Base-by-base conservation (phyloP, 176 grass and related monocot genomes). In the Avena sativa region DNA sequence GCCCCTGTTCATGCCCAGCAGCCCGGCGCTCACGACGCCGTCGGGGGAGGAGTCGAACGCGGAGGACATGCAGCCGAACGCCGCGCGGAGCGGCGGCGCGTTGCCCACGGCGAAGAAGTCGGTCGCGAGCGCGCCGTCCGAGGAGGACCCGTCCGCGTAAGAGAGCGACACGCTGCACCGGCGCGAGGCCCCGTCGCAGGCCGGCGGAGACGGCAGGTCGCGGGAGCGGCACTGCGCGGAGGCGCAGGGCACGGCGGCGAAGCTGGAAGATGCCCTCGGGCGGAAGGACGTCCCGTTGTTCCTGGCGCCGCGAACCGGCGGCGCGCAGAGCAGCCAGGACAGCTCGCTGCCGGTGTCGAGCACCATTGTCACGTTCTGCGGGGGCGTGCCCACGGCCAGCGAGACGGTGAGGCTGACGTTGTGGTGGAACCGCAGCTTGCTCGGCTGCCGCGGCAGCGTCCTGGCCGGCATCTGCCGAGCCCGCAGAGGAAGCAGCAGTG, bases 261-360 rank as follows among this genome's bases (percentile, higher is more conserved):
- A 95, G 75, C 81, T 94, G 23, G 87, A 8, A 25, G 96, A 98
- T 40, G 82, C 80, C 53, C 38, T 20, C 1, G 90, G 88, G 0
- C 76, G 81, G 62, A 94, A 98, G 9, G 88, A 25, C 68, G 16
- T 78, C 66, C 73, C 79, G 38, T 4, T 21, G 46, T 16, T 1
- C 44, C 1, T 74, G 69, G 11, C 21, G 20, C 47, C 57, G 43
- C 59, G 4, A 66, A 40, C 17, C 12, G 49, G 52, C 11, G 65
- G 52, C 11, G 65, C 52, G 81, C 93, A 98, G 70, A 91, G 92
- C 14, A 98, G 87, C 96, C 96, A 98, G 10, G 96, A 94, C 10
- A 98, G 96, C 93, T 98, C 96, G 82, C 96, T 98, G 36, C 96
- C 96, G 8, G 96, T 98, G 87, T 98, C 96, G 55, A 98, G 92